A percentile compares a stretch with the other conserved stretches of the same genome.
phyloP scores from a whole-genome alignment of 441 rosid species.

The Adansonia grandidieri region DNA sequence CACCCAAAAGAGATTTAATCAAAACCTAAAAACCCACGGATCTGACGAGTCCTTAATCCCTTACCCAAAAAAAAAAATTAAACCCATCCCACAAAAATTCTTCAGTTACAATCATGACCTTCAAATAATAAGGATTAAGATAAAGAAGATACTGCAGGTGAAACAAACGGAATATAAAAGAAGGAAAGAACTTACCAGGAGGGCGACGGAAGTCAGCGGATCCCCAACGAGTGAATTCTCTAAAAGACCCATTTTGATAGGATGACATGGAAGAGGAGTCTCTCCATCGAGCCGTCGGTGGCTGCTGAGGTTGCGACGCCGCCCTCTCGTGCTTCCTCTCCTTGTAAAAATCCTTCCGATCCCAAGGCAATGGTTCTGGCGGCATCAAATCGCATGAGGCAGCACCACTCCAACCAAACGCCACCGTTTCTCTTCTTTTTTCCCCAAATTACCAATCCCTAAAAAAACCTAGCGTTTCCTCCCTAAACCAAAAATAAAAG shows the following conservation, averaged over 20 bases:
- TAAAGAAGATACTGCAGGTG: not conserved
- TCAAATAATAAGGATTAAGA: not conserved
- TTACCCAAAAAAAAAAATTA: not conserved
- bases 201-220: slow-evolving; percentile 81
- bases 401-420: slow-evolving; percentile 33
- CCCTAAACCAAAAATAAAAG: not conserved
- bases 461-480: slow-evolving; percentile 8
- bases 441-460: slow-evolving; percentile 25
- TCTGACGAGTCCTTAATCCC: slow-evolving; percentile 17
- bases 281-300: slow-evolving; percentile 72
- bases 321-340: slow-evolving; percentile 93
- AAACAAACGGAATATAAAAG: not conserved
- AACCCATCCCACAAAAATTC: not conserved
- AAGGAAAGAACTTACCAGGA: slow-evolving; percentile 53
- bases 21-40: slow-evolving; percentile 27
- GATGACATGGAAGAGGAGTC: slow-evolving; percentile 48
- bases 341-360: slow-evolving; percentile 88
- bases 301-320: slow-evolving; percentile 52
- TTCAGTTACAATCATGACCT: not conserved
- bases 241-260: slow-evolving; percentile 52
- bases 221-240: slow-evolving; percentile 73
- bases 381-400: slow-evolving; percentile 83
- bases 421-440: slow-evolving; percentile 30
- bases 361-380: slow-evolving; percentile 92
- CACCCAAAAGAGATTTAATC: slow-evolving; percentile 5